Percentiles rank a stretch among this genome's conserved stretches.
Evolutionary conservation across 768 basidiomycete species (phyloP).

Genomic region (Rhodotorula sphaerocarpa): DNA sequence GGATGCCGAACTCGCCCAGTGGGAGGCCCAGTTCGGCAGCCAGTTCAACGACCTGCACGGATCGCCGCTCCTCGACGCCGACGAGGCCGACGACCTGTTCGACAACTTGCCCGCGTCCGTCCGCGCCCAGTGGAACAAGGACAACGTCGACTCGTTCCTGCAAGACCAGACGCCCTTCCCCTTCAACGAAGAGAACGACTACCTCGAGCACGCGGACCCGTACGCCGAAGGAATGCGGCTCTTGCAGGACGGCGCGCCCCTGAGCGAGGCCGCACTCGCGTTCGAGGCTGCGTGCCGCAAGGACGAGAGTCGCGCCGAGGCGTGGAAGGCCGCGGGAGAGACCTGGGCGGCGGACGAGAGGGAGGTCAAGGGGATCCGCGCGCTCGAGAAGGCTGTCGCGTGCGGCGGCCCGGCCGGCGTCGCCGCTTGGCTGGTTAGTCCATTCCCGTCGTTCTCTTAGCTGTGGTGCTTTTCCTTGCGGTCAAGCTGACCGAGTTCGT

Average conservation of each 20-base stretch:
- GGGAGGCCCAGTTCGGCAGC: conserved; percentile 41
- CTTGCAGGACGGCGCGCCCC: conserved; percentile 68
- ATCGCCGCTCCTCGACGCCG: conserved; percentile 24
- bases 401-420: conserved; percentile 57
- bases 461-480: not conserved
- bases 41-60: conserved; percentile 39
- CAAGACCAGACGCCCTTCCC: conserved; percentile 36
- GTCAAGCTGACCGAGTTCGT: not conserved
- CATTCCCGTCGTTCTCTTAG: conserved; percentile 52
- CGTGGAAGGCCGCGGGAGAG: conserved; percentile 87
- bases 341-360: conserved; percentile 54
- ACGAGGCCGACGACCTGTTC: conserved; percentile 7
- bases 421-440: conserved; percentile 64
- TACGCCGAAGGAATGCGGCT: conserved; percentile 62
- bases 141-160: conserved; percentile 38
- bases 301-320: conserved; percentile 67
- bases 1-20: conserved; percentile 36
- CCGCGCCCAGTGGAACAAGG: conserved; percentile 20
- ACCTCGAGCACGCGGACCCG: conserved; percentile 37
- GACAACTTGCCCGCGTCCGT: conserved; percentile 7
- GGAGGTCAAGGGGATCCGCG: conserved; percentile 46
- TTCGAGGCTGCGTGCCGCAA: conserved; percentile 84
- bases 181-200: conserved; percentile 41
- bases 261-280: conserved; percentile 76
- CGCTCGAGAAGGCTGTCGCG: conserved; percentile 44